These are phyloP conservation scores for Centella asiatica DNA, from an alignment of 129 eudicot genomes.

Conservation along the genomic window DNA sequence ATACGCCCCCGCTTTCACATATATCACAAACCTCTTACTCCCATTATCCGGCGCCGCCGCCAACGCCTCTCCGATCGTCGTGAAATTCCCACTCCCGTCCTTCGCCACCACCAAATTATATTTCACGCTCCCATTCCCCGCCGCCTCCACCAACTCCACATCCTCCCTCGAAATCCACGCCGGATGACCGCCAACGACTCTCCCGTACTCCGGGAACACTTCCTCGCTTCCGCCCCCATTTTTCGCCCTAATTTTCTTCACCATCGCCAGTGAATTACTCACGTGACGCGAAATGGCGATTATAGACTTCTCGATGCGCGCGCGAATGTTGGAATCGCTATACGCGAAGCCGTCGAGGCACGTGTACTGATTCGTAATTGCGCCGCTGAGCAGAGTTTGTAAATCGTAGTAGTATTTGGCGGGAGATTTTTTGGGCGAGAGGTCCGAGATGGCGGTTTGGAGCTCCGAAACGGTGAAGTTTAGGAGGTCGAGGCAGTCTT, in stretches of 20 bases:
- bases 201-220: constrained; percentile 29
- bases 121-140: constrained; percentile 22
- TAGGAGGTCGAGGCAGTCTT: constrained; percentile 64
- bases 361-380: constrained; percentile 83
- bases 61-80: constrained; percentile 61
- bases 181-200: constrained; percentile 37
- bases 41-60: constrained; percentile 58
- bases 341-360: constrained; percentile 77
- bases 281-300: constrained; percentile 50
- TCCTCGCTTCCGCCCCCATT: constrained; percentile 1
- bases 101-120: constrained; percentile 62
- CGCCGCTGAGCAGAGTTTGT: constrained; percentile 61
- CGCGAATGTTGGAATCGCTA: constrained; percentile 36
- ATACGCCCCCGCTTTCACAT: constrained; percentile 78
- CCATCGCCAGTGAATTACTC: constrained; percentile 67
- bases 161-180: constrained; percentile 50
- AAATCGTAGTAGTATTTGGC: constrained; percentile 32
- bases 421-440: constrained; percentile 27
- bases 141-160: constrained; percentile 39
- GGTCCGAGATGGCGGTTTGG: constrained; percentile 32
- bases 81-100: constrained; percentile 82
- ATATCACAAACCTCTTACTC: constrained; percentile 56
- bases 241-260: constrained; percentile 35
- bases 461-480: constrained; percentile 46
- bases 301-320: constrained; percentile 38